Evolutionary conservation across 1,284 basidiomycete species (phyloP).

Genomic region (Malassezia psittaci): DNA sequence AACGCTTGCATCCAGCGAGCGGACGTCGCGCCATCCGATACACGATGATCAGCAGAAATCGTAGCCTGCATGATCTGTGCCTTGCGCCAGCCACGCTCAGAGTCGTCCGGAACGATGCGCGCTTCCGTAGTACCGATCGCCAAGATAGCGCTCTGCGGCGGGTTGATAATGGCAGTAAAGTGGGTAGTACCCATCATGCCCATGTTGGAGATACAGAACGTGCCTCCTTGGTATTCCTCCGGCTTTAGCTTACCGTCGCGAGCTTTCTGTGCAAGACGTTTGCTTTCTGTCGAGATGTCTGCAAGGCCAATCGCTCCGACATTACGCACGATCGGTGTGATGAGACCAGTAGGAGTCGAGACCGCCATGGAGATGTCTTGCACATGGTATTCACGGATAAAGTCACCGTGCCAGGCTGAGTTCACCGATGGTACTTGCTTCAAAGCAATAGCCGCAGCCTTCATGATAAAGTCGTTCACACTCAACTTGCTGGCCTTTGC

Average conservation of each 20-base stretch:
- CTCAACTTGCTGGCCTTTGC: constrained; percentile 76
- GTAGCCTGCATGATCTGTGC: constrained; percentile 91
- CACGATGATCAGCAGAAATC: constrained; percentile 82
- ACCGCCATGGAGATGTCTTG: constrained; percentile 96
- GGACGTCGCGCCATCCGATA: constrained; percentile 54
- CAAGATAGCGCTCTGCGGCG: constrained; percentile 93
- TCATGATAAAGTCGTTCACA: constrained; percentile 97
- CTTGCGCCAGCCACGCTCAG: constrained; percentile 59
- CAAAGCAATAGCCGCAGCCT: constrained; percentile 81
- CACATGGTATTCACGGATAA: constrained; percentile 91
- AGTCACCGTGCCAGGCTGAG: constrained; percentile 92
- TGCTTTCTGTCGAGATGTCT: constrained; percentile 81
- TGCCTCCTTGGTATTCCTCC: constrained; percentile 90
- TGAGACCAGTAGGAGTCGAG: constrained; percentile 86
- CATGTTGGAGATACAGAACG: constrained; percentile 97
- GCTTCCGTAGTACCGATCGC: constrained; percentile 83
- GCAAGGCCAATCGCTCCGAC: constrained; percentile 83
- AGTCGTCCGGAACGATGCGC: constrained; percentile 70
- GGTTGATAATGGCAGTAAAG: constrained; percentile 99
- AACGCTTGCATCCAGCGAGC: constrained; percentile 63
- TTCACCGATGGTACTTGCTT: constrained; percentile 94
- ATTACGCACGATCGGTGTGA: constrained; percentile 94
- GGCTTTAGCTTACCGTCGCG: constrained; percentile 92
- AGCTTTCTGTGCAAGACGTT: constrained; percentile 84
- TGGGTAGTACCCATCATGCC: constrained; percentile 87